Evolutionary conservation across 2,329 filamentous ascomycete species (phyloP).

Genomic region (Fusarium decemcellulare): DNA sequence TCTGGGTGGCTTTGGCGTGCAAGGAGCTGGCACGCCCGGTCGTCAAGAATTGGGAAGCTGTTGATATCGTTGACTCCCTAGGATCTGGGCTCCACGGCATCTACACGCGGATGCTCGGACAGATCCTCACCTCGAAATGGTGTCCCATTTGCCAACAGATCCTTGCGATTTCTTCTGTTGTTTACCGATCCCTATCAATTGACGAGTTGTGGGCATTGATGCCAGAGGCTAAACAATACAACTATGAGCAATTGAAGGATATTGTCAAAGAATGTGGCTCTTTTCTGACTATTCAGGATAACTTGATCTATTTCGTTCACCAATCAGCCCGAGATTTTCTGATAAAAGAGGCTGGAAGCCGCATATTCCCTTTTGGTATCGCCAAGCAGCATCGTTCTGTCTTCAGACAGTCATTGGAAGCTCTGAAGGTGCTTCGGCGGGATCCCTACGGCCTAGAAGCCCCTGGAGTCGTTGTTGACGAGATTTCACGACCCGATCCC

Average conservation of each 20-base stretch:
- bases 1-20: conserved; percentile 46
- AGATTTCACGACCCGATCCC: conserved; percentile 18
- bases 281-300: conserved; percentile 53
- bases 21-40: conserved; percentile 20
- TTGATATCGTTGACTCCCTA: conserved; percentile 41
- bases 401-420: conserved; percentile 52
- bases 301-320: conserved; percentile 55
- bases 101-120: conserved; percentile 56
- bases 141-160: conserved; percentile 51
- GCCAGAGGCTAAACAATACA: background rate
- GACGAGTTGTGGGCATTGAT: conserved; percentile 50
- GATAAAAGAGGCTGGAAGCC: conserved; percentile 35
- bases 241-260: conserved; percentile 38
- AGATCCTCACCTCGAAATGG: conserved; percentile 49
- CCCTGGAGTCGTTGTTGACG: conserved; percentile 21
- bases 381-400: conserved; percentile 49
- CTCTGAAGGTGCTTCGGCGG: conserved; percentile 49
- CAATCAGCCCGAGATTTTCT: conserved; percentile 61
- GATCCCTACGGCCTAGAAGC: conserved; percentile 53
- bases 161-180: conserved; percentile 49
- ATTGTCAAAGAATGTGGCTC: conserved; percentile 55
- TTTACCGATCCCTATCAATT: conserved; percentile 55
- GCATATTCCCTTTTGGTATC: conserved; percentile 50
- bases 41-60: conserved; percentile 19
- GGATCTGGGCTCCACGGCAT: conserved; percentile 52